Evolutionary conservation across 2,329 filamentous ascomycete species (phyloP).

Genomic region (Talaromyces sp.): DNA sequence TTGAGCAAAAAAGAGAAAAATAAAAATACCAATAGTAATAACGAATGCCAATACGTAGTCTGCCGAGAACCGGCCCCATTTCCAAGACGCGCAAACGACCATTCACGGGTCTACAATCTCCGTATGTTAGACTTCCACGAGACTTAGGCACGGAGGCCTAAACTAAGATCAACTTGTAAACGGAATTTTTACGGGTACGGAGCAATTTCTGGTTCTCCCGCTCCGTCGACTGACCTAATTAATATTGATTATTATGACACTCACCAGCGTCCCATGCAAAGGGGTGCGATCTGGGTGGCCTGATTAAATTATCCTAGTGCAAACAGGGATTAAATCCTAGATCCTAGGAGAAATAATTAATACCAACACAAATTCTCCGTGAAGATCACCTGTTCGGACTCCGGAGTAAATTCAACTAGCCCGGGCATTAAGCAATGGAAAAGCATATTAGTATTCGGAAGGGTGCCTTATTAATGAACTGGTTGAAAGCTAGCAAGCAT

Average conservation of each 20-base stretch:
- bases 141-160: neutral
- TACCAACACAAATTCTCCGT: neutral
- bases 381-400: neutral
- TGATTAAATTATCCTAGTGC: neutral
- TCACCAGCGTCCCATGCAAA: neutral
- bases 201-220: neutral
- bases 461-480: neutral
- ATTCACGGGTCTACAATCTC: neutral
- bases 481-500: neutral
- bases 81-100: neutral
- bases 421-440: neutral
- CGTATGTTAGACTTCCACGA: neutral
- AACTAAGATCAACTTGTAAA: neutral
- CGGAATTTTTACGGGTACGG: neutral
- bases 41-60: neutral
- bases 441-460: neutral
- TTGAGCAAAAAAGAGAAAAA: neutral
- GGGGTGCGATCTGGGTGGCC: neutral
- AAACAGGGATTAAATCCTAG: neutral
- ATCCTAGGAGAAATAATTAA: neutral
- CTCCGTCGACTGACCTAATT: neutral
- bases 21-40: neutral
- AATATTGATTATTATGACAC: neutral
- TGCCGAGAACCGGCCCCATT: neutral
- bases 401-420: neutral